phyloP scores from a whole-genome alignment of 108 stramenopile species.

The Skeletonema costatum region DNA sequence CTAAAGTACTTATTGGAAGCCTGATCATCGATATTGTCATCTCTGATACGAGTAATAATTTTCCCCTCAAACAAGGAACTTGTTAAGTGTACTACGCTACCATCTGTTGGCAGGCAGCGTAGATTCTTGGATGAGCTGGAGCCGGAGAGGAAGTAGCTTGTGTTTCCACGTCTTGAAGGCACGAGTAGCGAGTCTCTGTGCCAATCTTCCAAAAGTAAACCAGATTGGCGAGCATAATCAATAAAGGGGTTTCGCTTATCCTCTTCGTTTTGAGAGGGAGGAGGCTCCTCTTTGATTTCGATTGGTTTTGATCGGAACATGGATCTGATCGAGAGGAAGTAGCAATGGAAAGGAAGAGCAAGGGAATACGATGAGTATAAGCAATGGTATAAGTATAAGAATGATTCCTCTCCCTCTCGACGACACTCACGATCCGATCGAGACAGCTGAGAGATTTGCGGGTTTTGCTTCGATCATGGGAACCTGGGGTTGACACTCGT shows the following conservation, averaged over 20 bases:
- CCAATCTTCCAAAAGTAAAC: constrained; percentile 27
- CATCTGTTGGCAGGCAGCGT: constrained; percentile 29
- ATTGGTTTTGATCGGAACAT: too few species aligned
- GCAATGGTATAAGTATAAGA: too few species aligned
- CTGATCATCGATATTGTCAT: constrained; percentile 8
- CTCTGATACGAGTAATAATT: constrained; percentile 35
- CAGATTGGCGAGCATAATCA: constrained; percentile 30
- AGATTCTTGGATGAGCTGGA: not conserved
- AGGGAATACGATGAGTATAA: too few species aligned
- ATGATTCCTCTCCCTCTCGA: too few species aligned
- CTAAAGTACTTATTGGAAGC: constrained; percentile 34
- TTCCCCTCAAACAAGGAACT: constrained; percentile 39
- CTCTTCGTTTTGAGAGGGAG: not conserved
- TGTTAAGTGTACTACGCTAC: constrained; percentile 13
- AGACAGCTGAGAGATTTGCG: too few species aligned
- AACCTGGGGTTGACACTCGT: too few species aligned
- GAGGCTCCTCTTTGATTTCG: not conserved
- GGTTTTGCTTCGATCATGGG: too few species aligned
- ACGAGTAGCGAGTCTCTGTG: constrained; percentile 16
- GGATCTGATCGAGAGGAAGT: too few species aligned
- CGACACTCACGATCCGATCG: too few species aligned
- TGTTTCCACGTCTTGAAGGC: constrained; percentile 19
- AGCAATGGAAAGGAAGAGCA: too few species aligned
- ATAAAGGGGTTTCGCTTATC: constrained; percentile 17
- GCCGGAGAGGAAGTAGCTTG: not conserved